phyloP scores from a whole-genome alignment of 2,329 filamentous ascomycete genomes.

The Verticillium longisporum region DNA sequence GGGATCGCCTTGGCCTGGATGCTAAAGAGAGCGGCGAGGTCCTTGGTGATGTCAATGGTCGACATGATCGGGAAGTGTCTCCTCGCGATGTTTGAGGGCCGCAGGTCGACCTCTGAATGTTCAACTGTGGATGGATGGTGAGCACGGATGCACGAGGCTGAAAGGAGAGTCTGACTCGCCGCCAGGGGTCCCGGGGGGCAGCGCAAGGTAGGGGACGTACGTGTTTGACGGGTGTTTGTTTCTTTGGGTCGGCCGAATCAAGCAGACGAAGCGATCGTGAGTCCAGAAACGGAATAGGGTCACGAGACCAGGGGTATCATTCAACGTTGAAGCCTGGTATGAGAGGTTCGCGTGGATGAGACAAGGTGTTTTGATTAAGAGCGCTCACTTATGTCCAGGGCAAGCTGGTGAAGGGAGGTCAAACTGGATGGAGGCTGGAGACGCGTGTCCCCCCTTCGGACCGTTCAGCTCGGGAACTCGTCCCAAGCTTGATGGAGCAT shows the following conservation, averaged over 20 bases:
- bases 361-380: not conserved
- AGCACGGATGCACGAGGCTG: not conserved
- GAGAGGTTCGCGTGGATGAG: not conserved
- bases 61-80: slow-evolving; percentile 39
- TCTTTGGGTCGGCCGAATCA: not conserved
- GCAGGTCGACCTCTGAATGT: not conserved
- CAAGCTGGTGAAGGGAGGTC: not conserved
- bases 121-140: not conserved
- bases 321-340: not conserved
- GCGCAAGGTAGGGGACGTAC: not conserved
- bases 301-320: slow-evolving; percentile 7
- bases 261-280: not conserved
- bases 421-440: not conserved
- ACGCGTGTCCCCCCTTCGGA: not conserved
- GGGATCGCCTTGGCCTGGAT: slow-evolving; percentile 64
- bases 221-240: not conserved
- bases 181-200: not conserved
- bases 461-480: not conserved
- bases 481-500: not conserved
- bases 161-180: not conserved
- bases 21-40: slow-evolving; percentile 65
- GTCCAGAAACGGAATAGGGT: slow-evolving; percentile 7
- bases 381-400: not conserved
- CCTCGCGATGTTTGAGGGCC: not conserved
- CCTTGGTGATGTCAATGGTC: slow-evolving; percentile 63